These are phyloP conservation scores for Cyanidioschyzon merolae DNA, from an alignment of 23 red algal species.

Conservation along the genomic window DNA sequence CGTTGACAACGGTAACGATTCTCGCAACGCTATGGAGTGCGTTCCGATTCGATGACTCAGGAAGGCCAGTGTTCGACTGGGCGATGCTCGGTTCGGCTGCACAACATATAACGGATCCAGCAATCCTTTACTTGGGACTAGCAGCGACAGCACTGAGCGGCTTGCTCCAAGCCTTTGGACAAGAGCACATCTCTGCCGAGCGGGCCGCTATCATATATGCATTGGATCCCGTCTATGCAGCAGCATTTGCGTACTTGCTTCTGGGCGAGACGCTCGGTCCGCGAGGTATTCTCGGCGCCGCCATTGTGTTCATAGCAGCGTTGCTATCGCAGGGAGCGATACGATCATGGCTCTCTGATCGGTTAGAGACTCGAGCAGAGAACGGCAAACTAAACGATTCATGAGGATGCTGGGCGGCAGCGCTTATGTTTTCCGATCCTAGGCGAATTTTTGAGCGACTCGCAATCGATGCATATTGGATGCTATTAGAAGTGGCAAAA, in stretches of 20 bases:
- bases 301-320: slow-evolving; percentile 52
- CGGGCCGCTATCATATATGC: slow-evolving; percentile 78
- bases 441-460: not conserved
- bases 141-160: slow-evolving; percentile 71
- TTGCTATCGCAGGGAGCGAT: slow-evolving; percentile 22
- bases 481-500: not conserved
- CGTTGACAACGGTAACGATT: slow-evolving; percentile 36
- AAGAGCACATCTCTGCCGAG: slow-evolving; percentile 51
- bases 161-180: slow-evolving; percentile 78
- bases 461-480: not conserved
- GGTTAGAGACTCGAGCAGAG: not conserved
- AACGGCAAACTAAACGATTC: too few species aligned
- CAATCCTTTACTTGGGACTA: slow-evolving; percentile 64
- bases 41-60: not conserved
- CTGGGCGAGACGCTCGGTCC: slow-evolving; percentile 49
- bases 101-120: not conserved
- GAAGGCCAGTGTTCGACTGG: not conserved
- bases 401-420: too few species aligned
- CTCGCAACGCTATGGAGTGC: slow-evolving; percentile 35
- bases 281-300: slow-evolving; percentile 45
- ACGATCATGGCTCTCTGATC: not conserved
- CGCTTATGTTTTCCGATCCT: too few species aligned
- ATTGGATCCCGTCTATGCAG: slow-evolving; percentile 85
- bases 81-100: not conserved
- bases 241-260: slow-evolving; percentile 45